phyloP scores from a whole-genome alignment of 768 basidiomycete species.

The Lepiota venenata region DNA sequence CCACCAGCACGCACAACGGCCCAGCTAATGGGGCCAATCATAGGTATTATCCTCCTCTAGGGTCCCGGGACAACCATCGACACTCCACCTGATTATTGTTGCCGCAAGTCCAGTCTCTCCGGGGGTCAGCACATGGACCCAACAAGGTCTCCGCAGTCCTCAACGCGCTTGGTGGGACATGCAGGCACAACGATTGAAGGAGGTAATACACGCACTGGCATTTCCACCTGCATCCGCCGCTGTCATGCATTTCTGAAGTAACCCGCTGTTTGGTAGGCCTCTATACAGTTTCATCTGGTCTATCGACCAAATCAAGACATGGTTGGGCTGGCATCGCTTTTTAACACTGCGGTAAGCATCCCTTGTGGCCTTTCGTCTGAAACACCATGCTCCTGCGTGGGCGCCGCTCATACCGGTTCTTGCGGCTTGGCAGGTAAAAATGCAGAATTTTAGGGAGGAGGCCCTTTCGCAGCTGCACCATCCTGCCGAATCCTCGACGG shows the following conservation, averaged over 20 bases:
- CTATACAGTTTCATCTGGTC: slow-evolving; percentile 59
- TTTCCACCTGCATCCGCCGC: slow-evolving; percentile 4
- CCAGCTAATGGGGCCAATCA: neutral
- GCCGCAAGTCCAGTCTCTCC: slow-evolving; percentile 4
- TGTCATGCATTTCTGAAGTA: slow-evolving; percentile 2
- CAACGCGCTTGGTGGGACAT: slow-evolving; percentile 9
- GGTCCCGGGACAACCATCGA: neutral
- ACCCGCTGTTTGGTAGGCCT: slow-evolving; percentile 32
- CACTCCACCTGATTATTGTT: slow-evolving; percentile 13
- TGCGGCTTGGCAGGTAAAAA: slow-evolving; percentile 30
- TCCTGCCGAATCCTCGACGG: neutral
- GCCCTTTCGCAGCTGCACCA: neutral
- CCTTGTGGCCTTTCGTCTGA: slow-evolving; percentile 8
- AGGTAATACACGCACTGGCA: slow-evolving; percentile 9
- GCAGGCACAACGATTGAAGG: slow-evolving; percentile 6
- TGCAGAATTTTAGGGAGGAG: slow-evolving; percentile 37
- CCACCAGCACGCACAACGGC: neutral
- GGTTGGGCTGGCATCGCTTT: slow-evolving; percentile 40
- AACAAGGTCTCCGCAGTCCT: neutral
- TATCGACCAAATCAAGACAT: slow-evolving; percentile 44
- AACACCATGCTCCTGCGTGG: slow-evolving; percentile 8
- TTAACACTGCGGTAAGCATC: slow-evolving; percentile 42
- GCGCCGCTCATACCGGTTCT: slow-evolving; percentile 8
- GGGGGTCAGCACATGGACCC: neutral
- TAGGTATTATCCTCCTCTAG: slow-evolving; percentile 10